Evolutionary conservation across 805 yeast species (phyloP).

Genomic region (Lachancea sp.): DNA sequence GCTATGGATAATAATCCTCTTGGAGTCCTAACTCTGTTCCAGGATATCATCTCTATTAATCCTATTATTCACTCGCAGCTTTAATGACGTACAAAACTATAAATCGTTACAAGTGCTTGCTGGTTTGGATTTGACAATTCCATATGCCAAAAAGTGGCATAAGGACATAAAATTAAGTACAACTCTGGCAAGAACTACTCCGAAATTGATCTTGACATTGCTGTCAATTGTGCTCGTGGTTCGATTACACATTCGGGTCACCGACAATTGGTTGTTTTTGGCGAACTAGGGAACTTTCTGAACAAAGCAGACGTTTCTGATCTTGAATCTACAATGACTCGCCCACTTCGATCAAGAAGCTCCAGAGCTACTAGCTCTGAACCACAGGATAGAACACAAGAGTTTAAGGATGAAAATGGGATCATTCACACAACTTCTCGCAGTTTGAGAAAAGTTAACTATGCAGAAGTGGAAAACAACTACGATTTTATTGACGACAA

Average conservation of each 20-base stretch:
- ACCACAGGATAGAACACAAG: slow-evolving; percentile 11
- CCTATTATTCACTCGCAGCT: too few species aligned
- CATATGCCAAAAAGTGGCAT: too few species aligned
- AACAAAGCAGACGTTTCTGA: not conserved
- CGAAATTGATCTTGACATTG: not conserved
- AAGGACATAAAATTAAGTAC: too few species aligned
- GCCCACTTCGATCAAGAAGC: slow-evolving; percentile 15
- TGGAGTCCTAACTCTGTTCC: too few species aligned
- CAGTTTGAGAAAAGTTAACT: slow-evolving; percentile 32
- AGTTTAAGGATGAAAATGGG: slow-evolving; percentile 27
- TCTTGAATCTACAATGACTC: slow-evolving; percentile 3
- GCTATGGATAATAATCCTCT: too few species aligned
- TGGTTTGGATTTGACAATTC: too few species aligned
- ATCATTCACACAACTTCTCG: slow-evolving; percentile 29
- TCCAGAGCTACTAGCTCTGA: slow-evolving; percentile 5
- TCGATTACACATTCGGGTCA: not conserved
- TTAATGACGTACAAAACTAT: too few species aligned
- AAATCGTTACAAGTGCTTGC: too few species aligned
- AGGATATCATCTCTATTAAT: too few species aligned
- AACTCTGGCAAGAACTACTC: too few species aligned
- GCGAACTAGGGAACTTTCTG: too few species aligned
- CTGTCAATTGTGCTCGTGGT: not conserved
- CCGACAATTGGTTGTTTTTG: not conserved
- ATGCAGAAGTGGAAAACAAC: slow-evolving; percentile 32
- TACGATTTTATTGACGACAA: slow-evolving; percentile 8